Evolutionary conservation across 108 stramenopile species (phyloP), one percentile per base, ranked within the genome.

Genomic region (Pseudonitzschia delicatissima): DNA sequence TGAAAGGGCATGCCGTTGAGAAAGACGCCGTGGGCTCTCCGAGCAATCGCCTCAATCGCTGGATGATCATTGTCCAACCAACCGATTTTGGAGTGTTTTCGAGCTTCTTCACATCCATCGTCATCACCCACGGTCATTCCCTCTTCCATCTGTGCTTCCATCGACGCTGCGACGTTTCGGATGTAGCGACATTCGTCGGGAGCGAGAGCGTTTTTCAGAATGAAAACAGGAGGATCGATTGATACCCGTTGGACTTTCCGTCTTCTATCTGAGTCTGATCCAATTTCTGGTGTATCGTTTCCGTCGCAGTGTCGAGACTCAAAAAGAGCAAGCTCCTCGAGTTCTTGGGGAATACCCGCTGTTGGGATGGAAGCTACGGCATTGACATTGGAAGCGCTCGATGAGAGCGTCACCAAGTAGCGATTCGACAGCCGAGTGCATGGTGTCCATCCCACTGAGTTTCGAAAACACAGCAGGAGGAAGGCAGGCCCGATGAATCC

Each of bases 1-100:
- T 45, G 45, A 45, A 45, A 45, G 45, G 45, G 45, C 45, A 45
- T 45, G n/a, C 45, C 45, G 45, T 45, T 45, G n/a, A 45, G 15
- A 45, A 45, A 45, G 45, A 45, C 45, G 18, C 45, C 45, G 18
- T 45, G 45, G 15, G n/a, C 45, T 13, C 18, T 45, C n/a, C 45
- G 45, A n/a, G 45, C 45, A 45, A 45, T n/a, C 13, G 5, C 3
- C 18, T 45, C 45, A 13, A 45, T n/a, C 45, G 18, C 3, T 45
- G 45, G 45, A 13, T n/a, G 15, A 4, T 45, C 45, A 15, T 45
- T 45, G 4, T 13, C 15, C 11, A 45, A n/a, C 45, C 45, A 45
- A 15, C 45, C 45, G n/a, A 45, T n/a, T n/a, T 45, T 45, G 45
- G 45, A 45, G 5, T 45, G 45, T 15, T 45, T 5, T 45, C 13